Conservation (phyloP, 805 yeast genomes). For the Yueomyces sinensis region DNA sequence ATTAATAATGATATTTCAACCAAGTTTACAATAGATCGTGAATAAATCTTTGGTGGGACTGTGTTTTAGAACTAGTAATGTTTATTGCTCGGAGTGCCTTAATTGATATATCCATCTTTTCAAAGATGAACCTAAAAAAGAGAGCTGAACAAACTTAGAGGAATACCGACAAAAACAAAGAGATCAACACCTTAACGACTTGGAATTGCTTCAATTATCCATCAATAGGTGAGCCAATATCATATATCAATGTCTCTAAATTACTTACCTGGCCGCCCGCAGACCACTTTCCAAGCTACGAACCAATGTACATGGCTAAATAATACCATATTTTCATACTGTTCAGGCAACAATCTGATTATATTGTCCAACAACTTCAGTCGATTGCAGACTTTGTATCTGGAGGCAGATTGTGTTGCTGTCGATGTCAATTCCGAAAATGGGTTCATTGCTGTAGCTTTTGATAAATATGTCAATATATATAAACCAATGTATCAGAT, state of each 20-base stretch:
- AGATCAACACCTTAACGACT: no score
- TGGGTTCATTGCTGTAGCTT: conserved; percentile 50
- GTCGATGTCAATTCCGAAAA: conserved; percentile 48
- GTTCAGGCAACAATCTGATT: conserved; percentile 81
- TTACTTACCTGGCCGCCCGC: conserved; percentile 81
- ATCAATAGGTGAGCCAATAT: no score
- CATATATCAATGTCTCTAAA: conserved; percentile 41
- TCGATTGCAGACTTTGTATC: conserved; percentile 64
- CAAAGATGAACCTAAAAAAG: no score
- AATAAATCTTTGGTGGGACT: no score
- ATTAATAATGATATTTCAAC: no score
- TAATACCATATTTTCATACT: conserved; percentile 54
- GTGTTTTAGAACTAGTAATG: no score
- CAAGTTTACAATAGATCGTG: no score
- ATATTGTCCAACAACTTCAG: conserved; percentile 38
- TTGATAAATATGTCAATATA: conserved; percentile 31
- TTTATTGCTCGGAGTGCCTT: no score
- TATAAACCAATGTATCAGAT: conserved; percentile 43
- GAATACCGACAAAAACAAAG: no score
- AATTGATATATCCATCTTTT: no score
- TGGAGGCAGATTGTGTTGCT: conserved; percentile 50
- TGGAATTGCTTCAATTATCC: no score
- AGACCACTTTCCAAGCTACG: conserved; percentile 38
- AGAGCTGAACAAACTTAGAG: no score
- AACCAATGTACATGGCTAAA: conserved; percentile 54